Evolutionary conservation across 2,329 filamentous ascomycete species (phyloP).

Genomic region (Acarospora socialis): DNA sequence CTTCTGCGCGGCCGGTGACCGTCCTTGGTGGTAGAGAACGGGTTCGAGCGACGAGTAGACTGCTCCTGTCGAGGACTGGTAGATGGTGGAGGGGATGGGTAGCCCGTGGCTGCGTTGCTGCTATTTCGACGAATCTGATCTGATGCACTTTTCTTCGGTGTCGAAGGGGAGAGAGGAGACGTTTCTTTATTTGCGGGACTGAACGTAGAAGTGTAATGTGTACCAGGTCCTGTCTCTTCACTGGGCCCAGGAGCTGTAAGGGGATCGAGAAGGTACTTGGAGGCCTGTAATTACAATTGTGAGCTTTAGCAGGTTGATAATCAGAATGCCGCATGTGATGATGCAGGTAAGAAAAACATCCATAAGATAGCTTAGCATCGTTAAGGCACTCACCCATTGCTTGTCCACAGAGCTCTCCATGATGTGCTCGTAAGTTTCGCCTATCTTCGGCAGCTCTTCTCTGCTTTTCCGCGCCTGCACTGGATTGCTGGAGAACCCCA

Average conservation of each 20-base stretch:
- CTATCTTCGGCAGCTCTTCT: not conserved
- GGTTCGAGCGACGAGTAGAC: slow-evolving; percentile 28
- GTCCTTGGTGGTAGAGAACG: slow-evolving; percentile 12
- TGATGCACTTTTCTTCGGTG: slow-evolving; percentile 15
- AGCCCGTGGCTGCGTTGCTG: slow-evolving; percentile 20
- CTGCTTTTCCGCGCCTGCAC: too few species aligned
- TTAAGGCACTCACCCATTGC: slow-evolving; percentile 31
- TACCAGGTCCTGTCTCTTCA: slow-evolving; percentile 51
- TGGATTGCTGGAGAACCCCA: too few species aligned
- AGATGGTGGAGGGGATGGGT: slow-evolving; percentile 41
- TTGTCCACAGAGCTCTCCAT: slow-evolving; percentile 30
- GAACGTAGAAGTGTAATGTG: slow-evolving; percentile 40
- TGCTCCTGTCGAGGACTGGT: slow-evolving; percentile 36
- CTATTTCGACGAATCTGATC: slow-evolving; percentile 22
- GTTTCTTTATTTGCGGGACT: slow-evolving; percentile 14
- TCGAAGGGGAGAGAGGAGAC: slow-evolving; percentile 16
- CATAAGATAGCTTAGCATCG: slow-evolving; percentile 1
- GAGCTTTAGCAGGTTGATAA: slow-evolving; percentile 12
- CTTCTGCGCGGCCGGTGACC: too few species aligned
- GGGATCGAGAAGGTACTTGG: slow-evolving; percentile 54
- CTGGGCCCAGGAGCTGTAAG: slow-evolving; percentile 53
- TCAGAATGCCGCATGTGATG: slow-evolving; percentile 2
- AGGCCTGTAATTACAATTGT: slow-evolving; percentile 35
- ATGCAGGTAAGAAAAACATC: not conserved
- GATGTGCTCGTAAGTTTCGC: slow-evolving; percentile 1